Evolutionary conservation across 805 yeast species (phyloP).

Genomic region (Saturnispora mendoncae): DNA sequence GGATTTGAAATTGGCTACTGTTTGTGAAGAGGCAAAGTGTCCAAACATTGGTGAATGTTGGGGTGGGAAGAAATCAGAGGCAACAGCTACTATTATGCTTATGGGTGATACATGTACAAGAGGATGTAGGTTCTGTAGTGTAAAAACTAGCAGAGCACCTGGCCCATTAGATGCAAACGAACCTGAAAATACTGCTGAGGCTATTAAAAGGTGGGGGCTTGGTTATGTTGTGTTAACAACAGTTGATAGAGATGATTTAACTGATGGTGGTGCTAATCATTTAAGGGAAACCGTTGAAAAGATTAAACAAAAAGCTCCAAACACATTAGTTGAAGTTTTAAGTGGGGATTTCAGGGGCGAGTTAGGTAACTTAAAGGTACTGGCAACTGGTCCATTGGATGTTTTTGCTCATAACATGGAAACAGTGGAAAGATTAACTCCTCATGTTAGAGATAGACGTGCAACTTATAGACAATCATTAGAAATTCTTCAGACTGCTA

Average conservation of each 20-base stretch:
- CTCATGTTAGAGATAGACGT: conserved; percentile 90
- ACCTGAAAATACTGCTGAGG: conserved; percentile 97
- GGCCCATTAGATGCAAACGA: conserved; percentile 89
- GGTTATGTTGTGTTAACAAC: conserved; percentile 97
- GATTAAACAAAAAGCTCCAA: conserved; percentile 84
- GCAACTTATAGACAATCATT: conserved; percentile 91
- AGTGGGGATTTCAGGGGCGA: conserved; percentile 96
- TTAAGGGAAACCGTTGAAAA: conserved; percentile 77
- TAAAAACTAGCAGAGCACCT: conserved; percentile 84
- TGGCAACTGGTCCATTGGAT: conserved; percentile 84
- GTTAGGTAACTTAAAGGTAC: conserved; percentile 62
- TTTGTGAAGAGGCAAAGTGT: conserved; percentile 97
- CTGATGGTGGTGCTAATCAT: conserved; percentile 90
- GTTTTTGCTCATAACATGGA: conserved; percentile 97
- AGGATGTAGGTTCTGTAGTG: conserved; percentile 98
- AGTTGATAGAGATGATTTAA: conserved; percentile 91
- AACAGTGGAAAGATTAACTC: conserved; percentile 92
- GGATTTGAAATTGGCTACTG: conserved; percentile 86
- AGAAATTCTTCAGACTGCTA: conserved; percentile 71
- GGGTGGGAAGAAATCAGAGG: conserved; percentile 94
- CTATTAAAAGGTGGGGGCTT: conserved; percentile 94
- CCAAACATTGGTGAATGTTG: conserved; percentile 99
- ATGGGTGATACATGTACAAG: conserved; percentile 98
- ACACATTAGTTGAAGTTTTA: conserved; percentile 83
- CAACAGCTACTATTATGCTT: conserved; percentile 95